A percentile compares a stretch with the other conserved stretches of the same genome.
Evolutionary conservation across 768 basidiomycete species (phyloP).

Genomic region (Kwoniella bestiolae): DNA sequence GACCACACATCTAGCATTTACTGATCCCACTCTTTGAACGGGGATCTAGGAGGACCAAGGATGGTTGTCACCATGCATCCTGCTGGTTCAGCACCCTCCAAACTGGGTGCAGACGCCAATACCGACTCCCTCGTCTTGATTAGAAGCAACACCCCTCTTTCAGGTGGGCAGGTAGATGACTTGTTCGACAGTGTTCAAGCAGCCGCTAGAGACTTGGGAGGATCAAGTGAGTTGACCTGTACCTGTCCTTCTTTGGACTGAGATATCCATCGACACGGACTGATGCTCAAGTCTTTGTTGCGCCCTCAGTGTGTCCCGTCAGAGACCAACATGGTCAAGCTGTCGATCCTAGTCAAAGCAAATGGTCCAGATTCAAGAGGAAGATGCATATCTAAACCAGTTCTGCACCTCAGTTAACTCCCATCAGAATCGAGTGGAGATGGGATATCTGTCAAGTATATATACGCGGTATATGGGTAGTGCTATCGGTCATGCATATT

Average conservation of each 20-base stretch:
- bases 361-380: constrained; percentile 8
- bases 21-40: too few species aligned
- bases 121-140: constrained; percentile 2
- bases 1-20: too few species aligned
- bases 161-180: neutral
- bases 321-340: constrained; percentile 7
- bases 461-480: too few species aligned
- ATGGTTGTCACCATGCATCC: neutral
- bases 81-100: neutral
- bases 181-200: constrained; percentile 4
- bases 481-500: too few species aligned
- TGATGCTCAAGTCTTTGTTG: too few species aligned
- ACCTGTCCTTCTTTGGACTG: too few species aligned
- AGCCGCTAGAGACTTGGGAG: neutral
- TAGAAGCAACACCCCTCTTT: neutral
- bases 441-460: too few species aligned
- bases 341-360: constrained; percentile 8
- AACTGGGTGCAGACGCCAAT: neutral
- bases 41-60: neutral
- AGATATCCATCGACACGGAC: too few species aligned
- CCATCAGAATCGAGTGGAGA: too few species aligned
- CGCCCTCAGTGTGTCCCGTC: constrained; percentile 10
- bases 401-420: too few species aligned
- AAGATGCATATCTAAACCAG: constrained; percentile 8
- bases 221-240: neutral